Base-by-base conservation (phyloP, 441 rosid species). In the Gossypium davidsonii region DNA sequence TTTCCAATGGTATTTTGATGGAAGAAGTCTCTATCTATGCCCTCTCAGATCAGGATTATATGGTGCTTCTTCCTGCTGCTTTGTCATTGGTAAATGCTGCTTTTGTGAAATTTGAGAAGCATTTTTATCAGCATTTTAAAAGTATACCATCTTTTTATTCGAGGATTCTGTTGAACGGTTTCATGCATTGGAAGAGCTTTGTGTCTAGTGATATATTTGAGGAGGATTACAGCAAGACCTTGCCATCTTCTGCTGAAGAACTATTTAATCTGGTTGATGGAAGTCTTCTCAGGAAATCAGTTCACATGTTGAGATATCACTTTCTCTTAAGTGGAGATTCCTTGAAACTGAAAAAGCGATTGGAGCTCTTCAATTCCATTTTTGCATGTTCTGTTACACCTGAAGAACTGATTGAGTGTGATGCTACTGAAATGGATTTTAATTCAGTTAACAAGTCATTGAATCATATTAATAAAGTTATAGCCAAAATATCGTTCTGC, bases 241-340 rank as follows among this genome's bases (percentile, higher is more conserved):
- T 81, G 61, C 80, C 88, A 63, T 84, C 86, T 25, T 83, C 93
- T 21, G 49, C 71, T 59, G 91, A 82, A 69, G 91, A 88, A 48
- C 80, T 93, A 77, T 75, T 87, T 71, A 72, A 75, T 77, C 82
- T 85, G 75, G 82, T 85, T 74, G 76, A 88, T 78, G 83, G 74
- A 67, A 93, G 96, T 81, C 83, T 84, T 80, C 93, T 93, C 70
- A 93, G 93, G 62, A 89, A 87, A 85, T 88, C 97, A 60, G 74
- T 91, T 73, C 79, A 66, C 58, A 83, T 93, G 96, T 79, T 96
- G 74, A 85, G 71, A 63, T 80, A 72, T 62, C 89, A 90, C 79
- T 85, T 89, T 74, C 64, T 79, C 78, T 84, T 85, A 42, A 79
- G 75, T 67, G 88, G 87, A 70, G 79, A 82, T 73, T 69, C 83